Conservation (phyloP, 441 rosid species). For the Aquilaria agallochum region DNA sequence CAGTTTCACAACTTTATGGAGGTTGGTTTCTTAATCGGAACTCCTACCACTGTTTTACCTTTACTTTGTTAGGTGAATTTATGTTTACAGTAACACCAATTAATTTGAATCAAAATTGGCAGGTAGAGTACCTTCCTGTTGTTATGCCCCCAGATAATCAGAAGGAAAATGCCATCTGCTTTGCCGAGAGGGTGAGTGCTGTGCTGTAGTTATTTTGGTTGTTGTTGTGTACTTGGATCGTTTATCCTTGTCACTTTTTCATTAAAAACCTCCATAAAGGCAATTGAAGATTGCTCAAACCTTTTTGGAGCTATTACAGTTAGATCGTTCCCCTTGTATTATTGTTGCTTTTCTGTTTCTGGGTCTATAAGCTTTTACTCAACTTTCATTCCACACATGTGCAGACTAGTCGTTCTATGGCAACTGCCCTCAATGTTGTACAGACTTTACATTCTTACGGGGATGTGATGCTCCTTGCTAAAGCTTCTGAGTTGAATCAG, state of each 20-base stretch:
- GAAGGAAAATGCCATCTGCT: conserved; percentile 63
- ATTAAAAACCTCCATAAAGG: not conserved
- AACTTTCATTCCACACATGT: conserved; percentile 11
- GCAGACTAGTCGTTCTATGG: conserved; percentile 81
- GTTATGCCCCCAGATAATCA: conserved; percentile 58
- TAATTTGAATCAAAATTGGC: conserved; percentile 19
- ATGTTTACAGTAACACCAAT: conserved; percentile 5
- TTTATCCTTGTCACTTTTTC: conserved; percentile 1
- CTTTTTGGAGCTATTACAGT: not conserved
- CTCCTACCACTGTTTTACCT: conserved; percentile 3
- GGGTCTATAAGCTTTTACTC: not conserved
- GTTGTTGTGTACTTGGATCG: not conserved
- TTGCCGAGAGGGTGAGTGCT: conserved; percentile 76
- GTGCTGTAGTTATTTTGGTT: conserved; percentile 15
- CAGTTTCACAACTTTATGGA: conserved; percentile 99
- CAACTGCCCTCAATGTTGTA: conserved; percentile 72
- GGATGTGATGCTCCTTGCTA: conserved; percentile 72
- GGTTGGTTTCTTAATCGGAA: conserved; percentile 35
- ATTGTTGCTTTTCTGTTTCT: conserved; percentile 1
- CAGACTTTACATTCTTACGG: conserved; percentile 91
- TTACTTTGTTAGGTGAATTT: not conserved
- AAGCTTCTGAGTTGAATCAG: conserved; percentile 58
- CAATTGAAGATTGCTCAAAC: not conserved
- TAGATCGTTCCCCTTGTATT: conserved; percentile 5
- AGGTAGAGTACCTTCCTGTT: conserved; percentile 92